These are phyloP conservation scores for Cutaneotrichosporon curvatum DNA, from an alignment of 1,284 basidiomycete species.

Conservation along the genomic window DNA sequence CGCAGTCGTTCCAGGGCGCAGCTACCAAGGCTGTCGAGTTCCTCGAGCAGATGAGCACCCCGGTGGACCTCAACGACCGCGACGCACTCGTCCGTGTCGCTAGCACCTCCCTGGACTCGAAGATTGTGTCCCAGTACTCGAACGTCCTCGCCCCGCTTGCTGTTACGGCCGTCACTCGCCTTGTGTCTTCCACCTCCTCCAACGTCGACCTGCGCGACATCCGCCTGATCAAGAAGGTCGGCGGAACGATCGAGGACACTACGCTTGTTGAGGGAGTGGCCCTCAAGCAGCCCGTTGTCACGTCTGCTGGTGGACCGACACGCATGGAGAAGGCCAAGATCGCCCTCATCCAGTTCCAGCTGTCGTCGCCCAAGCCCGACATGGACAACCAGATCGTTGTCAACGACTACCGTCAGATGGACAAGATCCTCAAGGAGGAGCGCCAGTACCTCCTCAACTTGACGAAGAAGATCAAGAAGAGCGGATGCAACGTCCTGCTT, in stretches of 20 bases:
- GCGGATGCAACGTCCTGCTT: conserved; percentile 95
- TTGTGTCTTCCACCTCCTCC: conserved; percentile 75
- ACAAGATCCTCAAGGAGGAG: conserved; percentile 99
- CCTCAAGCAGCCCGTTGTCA: conserved; percentile 89
- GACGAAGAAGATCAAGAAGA: conserved; percentile 99
- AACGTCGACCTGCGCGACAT: conserved; percentile 97
- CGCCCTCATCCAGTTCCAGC: conserved; percentile 96
- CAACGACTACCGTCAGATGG: conserved; percentile 99
- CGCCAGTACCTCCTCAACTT: conserved; percentile 96
- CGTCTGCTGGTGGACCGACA: conserved; percentile 83
- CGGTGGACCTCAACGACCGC: conserved; percentile 85
- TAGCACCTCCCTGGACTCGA: conserved; percentile 92
- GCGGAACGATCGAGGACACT: conserved; percentile 98
- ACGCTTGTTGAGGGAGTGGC: conserved; percentile 95
- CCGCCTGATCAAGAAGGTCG: conserved; percentile 95
- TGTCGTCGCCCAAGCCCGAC: conserved; percentile 95
- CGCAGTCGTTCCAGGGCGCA: conserved; percentile 90
- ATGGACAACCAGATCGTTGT: conserved; percentile 99
- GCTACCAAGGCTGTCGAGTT: conserved; percentile 90
- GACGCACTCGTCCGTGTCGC: conserved; percentile 84
- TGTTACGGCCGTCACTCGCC: conserved; percentile 86
- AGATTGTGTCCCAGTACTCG: conserved; percentile 99
- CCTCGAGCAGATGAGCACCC: conserved; percentile 84
- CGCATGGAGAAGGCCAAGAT: conserved; percentile 99
- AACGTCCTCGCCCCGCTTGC: conserved; percentile 95